Evolutionary conservation across 805 yeast genomes (phyloP), one percentile per base, ranked within the genome.

Genomic region (Ogataea dorogensis): DNA sequence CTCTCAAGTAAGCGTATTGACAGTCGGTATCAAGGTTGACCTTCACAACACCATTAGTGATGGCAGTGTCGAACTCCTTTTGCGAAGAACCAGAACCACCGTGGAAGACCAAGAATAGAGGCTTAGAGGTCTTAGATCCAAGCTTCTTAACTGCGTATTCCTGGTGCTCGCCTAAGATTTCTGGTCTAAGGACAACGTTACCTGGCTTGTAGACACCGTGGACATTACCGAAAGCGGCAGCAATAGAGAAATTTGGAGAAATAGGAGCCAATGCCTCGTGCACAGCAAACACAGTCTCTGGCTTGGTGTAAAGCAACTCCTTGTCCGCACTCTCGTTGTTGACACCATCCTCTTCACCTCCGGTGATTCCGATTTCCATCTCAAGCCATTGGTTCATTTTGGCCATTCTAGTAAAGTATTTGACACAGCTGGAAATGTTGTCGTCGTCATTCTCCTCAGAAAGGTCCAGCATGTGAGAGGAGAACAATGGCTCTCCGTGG

Each of bases 341-440:
- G 61, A 93, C 98, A 81, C 98, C 98, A 65, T 93, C 98, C 75
- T 93, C 98, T 77, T 93, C 98, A 82, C 98, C 98, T 74, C 98
- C 98, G 67, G 98, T 93, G 81, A 93, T 93, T 81, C 98, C 98
- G 65, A 93, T 93, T 78, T 93, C 98, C 98, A 93, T 93, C 79
- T 93, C 98, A 65, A 93, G 80, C 93, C 93, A 93, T 76, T 91
- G 98, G 73, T 79, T 75, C 79, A 91, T 75, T 73, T 85, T 87
- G 67, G 94, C 71, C 81, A 86, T 87, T 73, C 95, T 86, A 68
- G 75, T 75, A 74, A 93, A 91, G 81, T 93, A 93, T 73, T 86
- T 82, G 69, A 70, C 95, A 78, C 97, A 89, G 51, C 86, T 83
- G 49, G 79, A 81, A 58, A 93, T 91, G 85, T 93, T 93, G 74